Conservation (phyloP, 2,329 filamentous ascomycete species). For the Aspergillus sp. region DNA sequence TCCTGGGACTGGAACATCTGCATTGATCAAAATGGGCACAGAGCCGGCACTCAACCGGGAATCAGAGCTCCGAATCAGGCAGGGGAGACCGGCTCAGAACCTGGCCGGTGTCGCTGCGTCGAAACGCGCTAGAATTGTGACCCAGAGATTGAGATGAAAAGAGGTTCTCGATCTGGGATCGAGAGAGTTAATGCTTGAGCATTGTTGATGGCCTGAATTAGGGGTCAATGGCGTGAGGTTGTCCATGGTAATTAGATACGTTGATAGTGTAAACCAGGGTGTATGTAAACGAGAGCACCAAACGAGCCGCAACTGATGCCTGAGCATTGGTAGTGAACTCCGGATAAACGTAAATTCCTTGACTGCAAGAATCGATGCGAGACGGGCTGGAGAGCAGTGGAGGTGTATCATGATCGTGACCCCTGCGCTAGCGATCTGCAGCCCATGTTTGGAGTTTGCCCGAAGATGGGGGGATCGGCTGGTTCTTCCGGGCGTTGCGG, state of each 20-base stretch:
- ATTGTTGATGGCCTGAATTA: background rate
- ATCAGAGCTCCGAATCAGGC: background rate
- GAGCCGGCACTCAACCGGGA: background rate
- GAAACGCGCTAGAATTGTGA: background rate
- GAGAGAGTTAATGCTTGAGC: background rate
- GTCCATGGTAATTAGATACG: too few relatives aligned
- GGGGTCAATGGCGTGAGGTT: too few relatives aligned
- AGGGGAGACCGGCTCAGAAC: background rate
- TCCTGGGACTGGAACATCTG: background rate
- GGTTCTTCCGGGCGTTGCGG: constrained; percentile 1
- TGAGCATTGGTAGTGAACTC: background rate
- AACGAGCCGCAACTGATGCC: too few relatives aligned
- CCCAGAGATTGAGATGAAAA: background rate
- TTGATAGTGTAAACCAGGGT: background rate
- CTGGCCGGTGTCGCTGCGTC: background rate
- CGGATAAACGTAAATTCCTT: background rate
- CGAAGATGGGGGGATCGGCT: constrained; percentile 3
- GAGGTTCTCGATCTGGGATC: background rate
- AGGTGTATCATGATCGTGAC: background rate
- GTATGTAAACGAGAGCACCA: background rate
- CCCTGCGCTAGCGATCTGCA: background rate
- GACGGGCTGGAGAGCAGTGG: background rate
- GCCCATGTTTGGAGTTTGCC: background rate
- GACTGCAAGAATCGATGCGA: background rate
- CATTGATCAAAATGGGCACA: background rate